Evolutionary conservation across 75 land plant genomes (phyloP).

Genomic region (Adiantum capillusveneris): DNA sequence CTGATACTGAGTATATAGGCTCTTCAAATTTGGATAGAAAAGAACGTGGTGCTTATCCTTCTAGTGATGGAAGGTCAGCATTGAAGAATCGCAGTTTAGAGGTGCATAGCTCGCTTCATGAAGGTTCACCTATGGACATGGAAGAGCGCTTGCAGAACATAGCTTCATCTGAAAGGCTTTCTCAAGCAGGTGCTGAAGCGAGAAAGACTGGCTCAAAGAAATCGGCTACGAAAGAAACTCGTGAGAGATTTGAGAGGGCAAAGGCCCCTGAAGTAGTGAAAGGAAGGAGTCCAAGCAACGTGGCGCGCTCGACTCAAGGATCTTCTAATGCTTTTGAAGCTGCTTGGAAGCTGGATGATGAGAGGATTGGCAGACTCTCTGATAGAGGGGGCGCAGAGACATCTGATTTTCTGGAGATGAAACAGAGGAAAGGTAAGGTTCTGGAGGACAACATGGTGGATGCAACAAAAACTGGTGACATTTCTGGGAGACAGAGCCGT

Average conservation of each 20-base stretch:
- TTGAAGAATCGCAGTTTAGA: background rate
- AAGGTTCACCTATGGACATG: background rate
- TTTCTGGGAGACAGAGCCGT: background rate
- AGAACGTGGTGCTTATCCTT: no score
- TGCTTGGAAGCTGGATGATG: slow-evolving; percentile 1
- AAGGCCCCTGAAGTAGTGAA: background rate
- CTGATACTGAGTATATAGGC: no score
- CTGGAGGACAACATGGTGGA: background rate
- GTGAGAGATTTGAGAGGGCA: background rate
- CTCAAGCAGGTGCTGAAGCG: no score
- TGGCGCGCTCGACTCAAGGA: background rate
- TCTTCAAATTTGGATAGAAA: no score
- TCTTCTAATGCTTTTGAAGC: background rate
- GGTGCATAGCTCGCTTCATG: background rate
- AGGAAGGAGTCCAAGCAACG: slow-evolving; percentile 1
- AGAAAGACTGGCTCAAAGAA: background rate
- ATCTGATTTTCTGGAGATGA: background rate
- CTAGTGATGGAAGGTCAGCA: no score
- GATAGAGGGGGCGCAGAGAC: background rate
- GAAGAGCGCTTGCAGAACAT: background rate
- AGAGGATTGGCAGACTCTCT: background rate
- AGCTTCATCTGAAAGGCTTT: background rate
- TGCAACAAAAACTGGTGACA: background rate
- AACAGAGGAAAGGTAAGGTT: background rate
- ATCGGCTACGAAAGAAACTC: background rate